These are phyloP conservation scores for Septoria linicola DNA, from an alignment of 2,329 filamentous ascomycete species.

Conservation along the genomic window DNA sequence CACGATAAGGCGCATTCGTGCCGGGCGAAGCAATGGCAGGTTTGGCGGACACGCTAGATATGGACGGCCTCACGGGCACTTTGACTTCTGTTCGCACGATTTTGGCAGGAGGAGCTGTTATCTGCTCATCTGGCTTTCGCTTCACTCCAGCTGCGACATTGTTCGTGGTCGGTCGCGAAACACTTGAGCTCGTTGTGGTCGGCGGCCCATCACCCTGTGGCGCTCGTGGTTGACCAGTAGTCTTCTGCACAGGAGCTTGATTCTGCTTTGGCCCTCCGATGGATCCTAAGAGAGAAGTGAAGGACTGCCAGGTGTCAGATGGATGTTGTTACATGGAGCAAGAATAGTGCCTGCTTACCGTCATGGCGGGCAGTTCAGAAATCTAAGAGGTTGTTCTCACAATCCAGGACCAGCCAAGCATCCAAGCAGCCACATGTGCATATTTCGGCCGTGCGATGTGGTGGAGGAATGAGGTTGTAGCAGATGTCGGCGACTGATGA, in stretches of 20 bases:
- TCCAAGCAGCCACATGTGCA: conserved; percentile 6
- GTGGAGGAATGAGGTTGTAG: too few relatives aligned
- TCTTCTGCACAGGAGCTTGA: conserved; percentile 23
- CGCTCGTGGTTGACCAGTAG: conserved; percentile 21
- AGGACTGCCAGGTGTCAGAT: conserved; percentile 32
- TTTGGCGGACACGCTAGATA: conserved; percentile 20
- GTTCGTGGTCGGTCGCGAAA: conserved; percentile 24
- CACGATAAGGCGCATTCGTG: conserved; percentile 16
- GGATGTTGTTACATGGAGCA: neutral
- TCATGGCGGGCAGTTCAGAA: conserved; percentile 10
- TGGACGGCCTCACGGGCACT: conserved; percentile 30
- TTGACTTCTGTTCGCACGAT: conserved; percentile 33
- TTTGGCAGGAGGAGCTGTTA: conserved; percentile 38
- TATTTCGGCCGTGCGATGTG: neutral
- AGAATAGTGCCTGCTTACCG: conserved; percentile 14
- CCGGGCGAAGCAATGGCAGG: conserved; percentile 27
- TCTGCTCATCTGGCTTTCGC: conserved; percentile 40
- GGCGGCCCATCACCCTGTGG: conserved; percentile 7
- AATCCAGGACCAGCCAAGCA: neutral
- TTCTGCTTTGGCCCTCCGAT: conserved; percentile 29
- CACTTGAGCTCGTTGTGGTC: conserved; percentile 19
- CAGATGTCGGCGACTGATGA: too few relatives aligned
- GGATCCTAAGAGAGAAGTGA: conserved; percentile 34
- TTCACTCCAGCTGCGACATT: conserved; percentile 36
- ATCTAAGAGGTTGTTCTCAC: neutral